These are phyloP conservation scores for Ceratocystis cacaofunesta DNA, from an alignment of 2,329 filamentous ascomycete genomes.

Conservation along the genomic window DNA sequence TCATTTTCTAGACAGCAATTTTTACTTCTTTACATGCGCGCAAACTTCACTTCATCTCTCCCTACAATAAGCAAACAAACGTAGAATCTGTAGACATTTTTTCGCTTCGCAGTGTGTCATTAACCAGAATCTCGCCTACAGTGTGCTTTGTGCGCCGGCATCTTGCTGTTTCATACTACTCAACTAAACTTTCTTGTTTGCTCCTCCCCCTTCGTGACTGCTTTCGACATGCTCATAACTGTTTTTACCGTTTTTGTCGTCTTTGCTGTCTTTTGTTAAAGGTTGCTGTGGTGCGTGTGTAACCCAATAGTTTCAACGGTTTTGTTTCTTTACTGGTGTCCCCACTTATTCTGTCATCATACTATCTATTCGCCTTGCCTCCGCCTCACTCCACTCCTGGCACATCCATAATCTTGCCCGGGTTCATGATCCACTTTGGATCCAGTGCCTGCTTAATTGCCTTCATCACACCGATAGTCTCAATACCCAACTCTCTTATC, in stretches of 20 bases:
- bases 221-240: not conserved
- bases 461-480: constrained; percentile 73
- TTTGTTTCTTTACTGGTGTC: not conserved
- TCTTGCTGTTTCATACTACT: no score
- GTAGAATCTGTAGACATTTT: no score
- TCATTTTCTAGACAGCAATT: no score
- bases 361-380: not conserved
- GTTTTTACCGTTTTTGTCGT: not conserved
- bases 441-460: constrained; percentile 71
- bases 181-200: not conserved
- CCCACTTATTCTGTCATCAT: not conserved
- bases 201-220: not conserved
- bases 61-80: no score
- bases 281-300: not conserved
- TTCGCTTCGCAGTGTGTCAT: no score
- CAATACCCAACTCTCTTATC: constrained; percentile 61
- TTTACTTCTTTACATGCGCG: no score
- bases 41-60: no score
- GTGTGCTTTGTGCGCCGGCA: no score
- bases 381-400: constrained; percentile 23
- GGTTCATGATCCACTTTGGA: constrained; percentile 79
- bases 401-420: constrained; percentile 76
- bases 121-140: no score
- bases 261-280: not conserved
- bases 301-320: not conserved